phyloP scores from a whole-genome alignment of 2,329 filamentous ascomycete genomes.

The Pyrenochaeta sp. region DNA sequence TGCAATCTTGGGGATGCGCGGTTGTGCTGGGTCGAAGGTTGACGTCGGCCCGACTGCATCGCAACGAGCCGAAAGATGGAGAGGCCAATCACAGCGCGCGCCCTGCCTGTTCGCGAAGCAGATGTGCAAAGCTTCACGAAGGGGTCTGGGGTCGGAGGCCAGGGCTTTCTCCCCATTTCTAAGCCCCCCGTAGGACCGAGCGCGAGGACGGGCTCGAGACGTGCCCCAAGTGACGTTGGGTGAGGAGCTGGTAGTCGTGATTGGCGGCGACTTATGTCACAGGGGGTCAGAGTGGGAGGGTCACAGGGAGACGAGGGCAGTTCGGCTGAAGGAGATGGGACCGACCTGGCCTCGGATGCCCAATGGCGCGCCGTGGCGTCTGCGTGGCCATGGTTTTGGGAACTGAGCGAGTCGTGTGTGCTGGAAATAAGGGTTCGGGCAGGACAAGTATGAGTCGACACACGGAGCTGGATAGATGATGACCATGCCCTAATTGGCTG shows the following conservation, averaged over 20 bases:
- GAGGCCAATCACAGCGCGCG: neutral
- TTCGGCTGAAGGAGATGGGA: conserved; percentile 7
- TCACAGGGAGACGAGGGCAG: neutral
- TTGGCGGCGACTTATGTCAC: too few relatives aligned
- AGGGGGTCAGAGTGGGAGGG: conserved; percentile 2
- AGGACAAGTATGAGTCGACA: conserved; percentile 5
- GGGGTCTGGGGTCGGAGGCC: neutral
- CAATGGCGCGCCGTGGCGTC: conserved; percentile 14
- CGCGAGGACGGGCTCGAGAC: too few relatives aligned
- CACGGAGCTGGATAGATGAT: neutral
- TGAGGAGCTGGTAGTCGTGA: too few relatives aligned
- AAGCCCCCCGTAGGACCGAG: neutral
- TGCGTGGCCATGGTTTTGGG: conserved; percentile 1
- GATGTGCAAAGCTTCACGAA: neutral
- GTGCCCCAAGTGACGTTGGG: too few relatives aligned
- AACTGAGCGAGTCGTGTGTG: conserved; percentile 12
- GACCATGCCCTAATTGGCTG: conserved; percentile 9
- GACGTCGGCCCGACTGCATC: neutral
- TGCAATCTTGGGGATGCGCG: too few relatives aligned
- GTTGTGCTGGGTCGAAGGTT: too few relatives aligned
- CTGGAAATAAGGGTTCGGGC: conserved; percentile 1
- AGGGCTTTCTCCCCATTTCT: neutral
- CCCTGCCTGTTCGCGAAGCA: neutral
- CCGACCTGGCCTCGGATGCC: neutral
- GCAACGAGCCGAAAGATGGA: neutral